Evolutionary conservation across 768 basidiomycete species (phyloP), one percentile per base, ranked within the genome.

Genomic region (Naganishia friedmannii): DNA sequence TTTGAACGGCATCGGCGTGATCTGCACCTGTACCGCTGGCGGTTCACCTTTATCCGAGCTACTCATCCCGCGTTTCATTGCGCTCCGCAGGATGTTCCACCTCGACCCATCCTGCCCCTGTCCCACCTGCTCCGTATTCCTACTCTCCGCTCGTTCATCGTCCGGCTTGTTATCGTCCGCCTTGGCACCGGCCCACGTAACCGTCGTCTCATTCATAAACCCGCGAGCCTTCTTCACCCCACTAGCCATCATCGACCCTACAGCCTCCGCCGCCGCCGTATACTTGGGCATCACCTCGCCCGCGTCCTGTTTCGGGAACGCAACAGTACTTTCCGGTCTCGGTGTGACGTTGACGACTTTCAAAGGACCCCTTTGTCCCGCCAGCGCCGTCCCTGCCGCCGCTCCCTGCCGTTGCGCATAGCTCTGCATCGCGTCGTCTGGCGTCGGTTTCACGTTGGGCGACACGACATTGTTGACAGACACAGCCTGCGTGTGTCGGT

Each of bases 171-270:
- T 34, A 5, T 13, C 21, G 15, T 26, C 39, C n/a, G 17, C 3
- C n/a, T 26, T 34, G 7, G 15, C 45, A 21, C 45, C 17, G 17
- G 48, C 48, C 48, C 48, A 51, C 15, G 48, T 51, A n/a, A 51
- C 48, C 4, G 23, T 23, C 39, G 23, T 26, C 37, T 63, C 60
- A 29, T 46, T 42, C 60, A 42, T 37, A n/a, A 63, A 63, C 37
- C 60, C 39, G 4, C 37, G 39, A 13, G 42, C 60, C 60, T 63
- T 63, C 26, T 63, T 63, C 39, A 58, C 57, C 57, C 57, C 37
- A 13, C 48, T 51, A n/a, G 23, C 48, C 48, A 51, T 12, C 48
- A 51, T 51, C 48, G 48, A 51, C 21, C 48, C 48, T 12, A 51
- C 48, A n/a, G 12, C 48, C 48, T 21, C 48, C 21, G 48, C 48